Evolutionary conservation across 305 asterid species (phyloP), one percentile per base, ranked within the genome.

Genomic region (Fraxinus albicans): DNA sequence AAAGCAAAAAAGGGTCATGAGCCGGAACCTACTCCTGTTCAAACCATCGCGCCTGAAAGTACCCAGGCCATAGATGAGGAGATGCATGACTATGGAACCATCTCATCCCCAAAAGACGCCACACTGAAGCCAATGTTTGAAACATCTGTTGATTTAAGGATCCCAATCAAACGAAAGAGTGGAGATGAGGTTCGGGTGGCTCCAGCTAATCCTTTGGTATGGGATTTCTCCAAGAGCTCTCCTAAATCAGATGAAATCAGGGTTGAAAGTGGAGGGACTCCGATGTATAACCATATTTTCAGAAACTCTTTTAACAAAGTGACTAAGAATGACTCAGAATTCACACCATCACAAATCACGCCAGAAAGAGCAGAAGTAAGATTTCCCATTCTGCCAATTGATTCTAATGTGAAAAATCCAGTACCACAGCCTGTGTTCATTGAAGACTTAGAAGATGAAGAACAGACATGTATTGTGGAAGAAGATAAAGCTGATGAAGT

Each of bases 221-320:
- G 83, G 80, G 88, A 84, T 82, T 81, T 88, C 87, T 63, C 88
- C 87, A 80, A 40, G 86, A 87, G 79, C 84, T 83, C 89, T 80
- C 88, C 89, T 36, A 89, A 81, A 72, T 83, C 85, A 79, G 85
- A 76, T 70, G 86, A 80, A 81, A 79, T 23, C 82, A 85, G 86
- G 84, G 80, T 82, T 87, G 91, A 80, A 85, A 85, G 89, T 82
- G 80, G 84, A 38, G 88, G 83, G 86, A 89, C 86, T 73, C 84
- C 87, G 25, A 88, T 83, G 78, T 82, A 31, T 81, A 90, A 90
- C 58, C 65, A 86, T 67, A 67, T 55, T 33, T 89, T 91, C 77
- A 89, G 93, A 88, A 89, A 86, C 81, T 92, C 97, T 35, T 87
- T 88, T 29, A 91, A 90, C 76, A 89, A 86, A 86, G 82, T 84